Evolutionary conservation across 73 alveolate genomes (phyloP).

Genomic region (Symbiodinium natans): DNA sequence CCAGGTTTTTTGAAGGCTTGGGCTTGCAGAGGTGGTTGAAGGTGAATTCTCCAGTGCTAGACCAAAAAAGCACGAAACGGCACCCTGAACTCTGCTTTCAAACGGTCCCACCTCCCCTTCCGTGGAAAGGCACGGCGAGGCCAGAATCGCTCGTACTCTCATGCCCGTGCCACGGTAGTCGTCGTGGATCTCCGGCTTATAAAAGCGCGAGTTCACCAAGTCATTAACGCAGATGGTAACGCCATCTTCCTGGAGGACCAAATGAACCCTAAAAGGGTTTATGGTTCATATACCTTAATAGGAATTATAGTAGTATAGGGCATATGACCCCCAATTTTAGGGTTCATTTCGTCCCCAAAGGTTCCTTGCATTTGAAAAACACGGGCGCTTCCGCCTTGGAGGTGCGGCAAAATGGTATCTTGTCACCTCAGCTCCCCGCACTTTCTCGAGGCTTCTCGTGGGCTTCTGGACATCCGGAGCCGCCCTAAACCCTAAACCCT

Average conservation of each 20-base stretch:
- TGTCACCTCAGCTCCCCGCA: not conserved
- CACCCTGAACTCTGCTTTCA: too few relatives aligned
- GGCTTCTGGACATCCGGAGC: too few relatives aligned
- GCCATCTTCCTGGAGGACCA: not conserved
- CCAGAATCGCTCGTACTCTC: not conserved
- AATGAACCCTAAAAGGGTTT: too few relatives aligned
- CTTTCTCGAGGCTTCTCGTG: too few relatives aligned
- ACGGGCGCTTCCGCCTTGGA: not conserved
- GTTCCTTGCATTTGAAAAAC: not conserved
- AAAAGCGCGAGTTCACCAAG: not conserved
- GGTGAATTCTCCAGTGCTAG: too few relatives aligned
- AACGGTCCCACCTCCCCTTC: not conserved
- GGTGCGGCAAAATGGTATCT: not conserved
- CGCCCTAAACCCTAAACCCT: too few relatives aligned
- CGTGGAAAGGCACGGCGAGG: not conserved
- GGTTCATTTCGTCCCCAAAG: not conserved
- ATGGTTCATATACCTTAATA: too few relatives aligned
- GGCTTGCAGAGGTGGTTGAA: too few relatives aligned
- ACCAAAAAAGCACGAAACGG: too few relatives aligned
- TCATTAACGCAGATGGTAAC: not conserved
- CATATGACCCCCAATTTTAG: not conserved
- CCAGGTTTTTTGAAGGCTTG: too few relatives aligned
- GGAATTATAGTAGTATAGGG: too few relatives aligned
- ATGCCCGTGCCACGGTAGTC: not conserved
- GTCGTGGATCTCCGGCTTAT: conserved; percentile 9